These are phyloP conservation scores for Striga hermonthica DNA, from an alignment of 305 asterid species.

Conservation along the genomic window DNA sequence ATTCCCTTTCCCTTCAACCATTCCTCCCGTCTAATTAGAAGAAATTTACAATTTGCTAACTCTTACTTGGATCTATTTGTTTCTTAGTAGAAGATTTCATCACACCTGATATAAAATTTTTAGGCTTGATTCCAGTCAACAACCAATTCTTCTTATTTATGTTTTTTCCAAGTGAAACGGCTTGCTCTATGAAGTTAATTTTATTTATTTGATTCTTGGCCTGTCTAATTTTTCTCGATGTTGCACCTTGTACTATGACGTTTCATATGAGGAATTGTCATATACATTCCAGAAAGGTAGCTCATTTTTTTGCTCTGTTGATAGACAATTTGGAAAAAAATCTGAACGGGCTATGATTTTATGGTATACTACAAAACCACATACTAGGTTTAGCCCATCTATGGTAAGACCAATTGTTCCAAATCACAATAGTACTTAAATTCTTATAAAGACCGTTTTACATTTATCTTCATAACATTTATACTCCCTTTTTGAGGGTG, in stretches of 20 bases:
- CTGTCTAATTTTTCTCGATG: neutral
- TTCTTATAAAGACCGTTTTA: neutral
- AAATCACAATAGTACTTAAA: neutral
- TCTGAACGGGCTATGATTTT: neutral
- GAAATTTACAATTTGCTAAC: neutral
- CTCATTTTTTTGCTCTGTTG: conserved; percentile 17
- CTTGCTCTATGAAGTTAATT: conserved; percentile 11
- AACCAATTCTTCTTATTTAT: neutral
- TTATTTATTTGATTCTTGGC: neutral
- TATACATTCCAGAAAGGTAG: neutral
- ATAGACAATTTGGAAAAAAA: neutral
- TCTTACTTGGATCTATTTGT: conserved; percentile 19
- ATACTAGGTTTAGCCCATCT: neutral
- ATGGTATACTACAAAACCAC: neutral
- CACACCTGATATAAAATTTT: conserved; percentile 8
- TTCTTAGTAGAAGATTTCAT: conserved; percentile 2
- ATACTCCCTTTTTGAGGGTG: conserved; percentile 3
- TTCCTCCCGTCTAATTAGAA: too few species aligned
- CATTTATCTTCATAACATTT: neutral
- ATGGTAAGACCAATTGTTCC: neutral
- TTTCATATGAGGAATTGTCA: neutral
- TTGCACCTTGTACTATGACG: conserved; percentile 11
- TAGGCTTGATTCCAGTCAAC: conserved; percentile 4
- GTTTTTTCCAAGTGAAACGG: neutral
- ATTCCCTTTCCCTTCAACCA: too few species aligned